Evolutionary conservation across 2,329 filamentous ascomycete genomes (phyloP).

Genomic region (Microdochium bolleyi): DNA sequence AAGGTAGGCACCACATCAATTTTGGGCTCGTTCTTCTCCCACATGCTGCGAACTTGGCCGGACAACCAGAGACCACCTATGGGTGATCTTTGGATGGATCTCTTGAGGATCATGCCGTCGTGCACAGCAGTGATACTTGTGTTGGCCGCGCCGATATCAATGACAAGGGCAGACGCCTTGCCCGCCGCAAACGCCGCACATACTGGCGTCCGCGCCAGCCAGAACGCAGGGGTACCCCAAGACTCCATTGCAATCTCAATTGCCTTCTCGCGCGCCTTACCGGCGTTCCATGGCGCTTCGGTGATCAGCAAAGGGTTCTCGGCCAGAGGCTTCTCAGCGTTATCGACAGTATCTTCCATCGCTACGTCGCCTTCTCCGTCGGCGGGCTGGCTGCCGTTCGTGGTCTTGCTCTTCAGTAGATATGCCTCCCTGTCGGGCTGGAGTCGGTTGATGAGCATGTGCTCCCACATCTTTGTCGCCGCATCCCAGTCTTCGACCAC

Average conservation of each 20-base stretch:
- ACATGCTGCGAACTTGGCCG: slow-evolving; percentile 75
- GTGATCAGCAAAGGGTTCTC: slow-evolving; percentile 92
- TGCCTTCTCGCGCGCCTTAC: slow-evolving; percentile 83
- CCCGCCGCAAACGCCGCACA: slow-evolving; percentile 87
- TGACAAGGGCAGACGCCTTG: slow-evolving; percentile 85
- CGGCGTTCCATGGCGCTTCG: slow-evolving; percentile 85
- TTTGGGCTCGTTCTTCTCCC: slow-evolving; percentile 60
- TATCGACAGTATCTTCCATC: slow-evolving; percentile 45
- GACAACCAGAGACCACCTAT: slow-evolving; percentile 87
- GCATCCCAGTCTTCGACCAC: slow-evolving; percentile 96
- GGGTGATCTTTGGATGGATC: slow-evolving; percentile 78
- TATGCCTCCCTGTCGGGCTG: slow-evolving; percentile 63
- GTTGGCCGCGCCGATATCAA: slow-evolving; percentile 85
- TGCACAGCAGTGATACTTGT: slow-evolving; percentile 86
- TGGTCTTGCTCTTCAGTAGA: slow-evolving; percentile 42
- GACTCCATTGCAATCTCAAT: slow-evolving; percentile 97
- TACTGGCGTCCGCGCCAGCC: slow-evolving; percentile 81
- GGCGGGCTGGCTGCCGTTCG: slow-evolving; percentile 70
- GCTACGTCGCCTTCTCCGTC: slow-evolving; percentile 54
- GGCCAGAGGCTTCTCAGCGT: slow-evolving; percentile 71
- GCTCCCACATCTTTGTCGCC: slow-evolving; percentile 84
- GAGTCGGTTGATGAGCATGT: slow-evolving; percentile 80
- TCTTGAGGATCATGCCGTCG: slow-evolving; percentile 89
- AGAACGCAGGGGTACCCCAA: slow-evolving; percentile 94
- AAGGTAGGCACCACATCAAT: slow-evolving; percentile 77